These are phyloP conservation scores for Mycena kentingensis DNA, from an alignment of 768 basidiomycete species.

Conservation along the genomic window DNA sequence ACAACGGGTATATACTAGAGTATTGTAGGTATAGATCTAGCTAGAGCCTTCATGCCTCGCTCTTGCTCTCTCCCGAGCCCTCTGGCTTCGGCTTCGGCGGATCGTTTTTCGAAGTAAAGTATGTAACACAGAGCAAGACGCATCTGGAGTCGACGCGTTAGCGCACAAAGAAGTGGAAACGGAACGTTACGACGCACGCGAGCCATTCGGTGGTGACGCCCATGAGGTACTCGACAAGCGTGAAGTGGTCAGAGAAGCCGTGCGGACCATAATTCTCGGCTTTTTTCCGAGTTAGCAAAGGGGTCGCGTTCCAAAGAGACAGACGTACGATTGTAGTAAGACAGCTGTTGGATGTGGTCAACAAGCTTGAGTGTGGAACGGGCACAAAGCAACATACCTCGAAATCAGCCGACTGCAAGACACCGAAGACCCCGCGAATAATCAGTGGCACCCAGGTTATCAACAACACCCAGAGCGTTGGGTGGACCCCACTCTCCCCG, in stretches of 20 bases:
- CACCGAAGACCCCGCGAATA: conserved; percentile 10
- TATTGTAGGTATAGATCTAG: no score
- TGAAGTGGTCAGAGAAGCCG: conserved; percentile 2
- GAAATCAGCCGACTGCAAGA: conserved; percentile 8
- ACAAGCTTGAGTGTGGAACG: background rate
- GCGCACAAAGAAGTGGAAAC: no score
- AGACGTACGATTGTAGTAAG: conserved; percentile 3
- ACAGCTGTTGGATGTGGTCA: background rate
- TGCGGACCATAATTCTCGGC: background rate
- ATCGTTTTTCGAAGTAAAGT: no score
- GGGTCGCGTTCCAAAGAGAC: background rate
- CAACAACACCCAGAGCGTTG: conserved; percentile 13
- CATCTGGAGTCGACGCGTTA: no score
- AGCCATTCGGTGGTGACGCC: conserved; percentile 4
- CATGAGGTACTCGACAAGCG: conserved; percentile 1
- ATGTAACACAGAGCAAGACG: no score
- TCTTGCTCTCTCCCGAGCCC: no score
- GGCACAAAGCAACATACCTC: background rate
- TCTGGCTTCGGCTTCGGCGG: no score
- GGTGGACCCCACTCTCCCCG: no score
- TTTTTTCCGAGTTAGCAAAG: background rate
- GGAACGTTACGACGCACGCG: conserved; percentile 5
- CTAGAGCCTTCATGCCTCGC: no score
- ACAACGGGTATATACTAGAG: no score
- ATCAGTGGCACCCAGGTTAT: conserved; percentile 18